Percentiles rank a stretch among this genome's conserved stretches.
phyloP scores from a whole-genome alignment of 108 stramenopile genomes.

The Halocafeteria seosinensis region DNA sequence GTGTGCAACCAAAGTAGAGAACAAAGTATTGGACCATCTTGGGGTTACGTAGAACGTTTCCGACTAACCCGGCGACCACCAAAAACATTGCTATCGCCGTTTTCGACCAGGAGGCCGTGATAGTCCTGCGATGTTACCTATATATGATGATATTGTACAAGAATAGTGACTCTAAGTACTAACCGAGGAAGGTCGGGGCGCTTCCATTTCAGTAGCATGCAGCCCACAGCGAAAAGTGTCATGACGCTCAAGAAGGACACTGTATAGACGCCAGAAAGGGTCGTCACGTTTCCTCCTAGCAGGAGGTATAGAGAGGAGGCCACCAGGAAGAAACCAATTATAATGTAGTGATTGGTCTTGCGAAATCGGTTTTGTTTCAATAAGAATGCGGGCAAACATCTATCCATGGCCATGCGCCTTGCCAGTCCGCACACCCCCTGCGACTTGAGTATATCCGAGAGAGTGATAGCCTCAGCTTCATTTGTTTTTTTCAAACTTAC shows the following conservation, averaged over 20 bases:
- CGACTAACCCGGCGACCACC: slow-evolving; percentile 20
- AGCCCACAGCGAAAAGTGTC: slow-evolving; percentile 45
- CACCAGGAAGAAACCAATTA: slow-evolving; percentile 40
- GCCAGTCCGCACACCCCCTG: slow-evolving; percentile 50
- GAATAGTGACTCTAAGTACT: too few relatives aligned
- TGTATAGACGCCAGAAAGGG: slow-evolving; percentile 44
- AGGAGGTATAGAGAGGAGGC: slow-evolving; percentile 30
- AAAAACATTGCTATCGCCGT: slow-evolving; percentile 30
- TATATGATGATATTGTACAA: too few relatives aligned
- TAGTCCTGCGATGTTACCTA: too few relatives aligned
- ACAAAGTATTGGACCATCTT: slow-evolving; percentile 39
- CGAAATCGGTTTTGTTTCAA: slow-evolving; percentile 39
- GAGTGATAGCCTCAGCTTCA: too few relatives aligned
- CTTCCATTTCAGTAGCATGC: slow-evolving; percentile 47
- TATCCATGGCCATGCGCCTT: slow-evolving; percentile 47
- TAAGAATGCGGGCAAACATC: slow-evolving; percentile 45
- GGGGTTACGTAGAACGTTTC: slow-evolving; percentile 43
- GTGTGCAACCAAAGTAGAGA: slow-evolving; percentile 38
- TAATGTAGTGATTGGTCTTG: slow-evolving; percentile 37
- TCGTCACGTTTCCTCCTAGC: slow-evolving; percentile 36
- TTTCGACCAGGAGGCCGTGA: slow-evolving; percentile 23
- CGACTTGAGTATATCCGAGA: too few relatives aligned
- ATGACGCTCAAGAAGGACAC: slow-evolving; percentile 45
- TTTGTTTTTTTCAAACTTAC: too few relatives aligned
- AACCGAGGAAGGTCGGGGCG: slow-evolving; percentile 38